These are phyloP conservation scores for Helicostylum pulchrum DNA, from an alignment of 192 early-diverging fungal genomes.

Conservation along the genomic window DNA sequence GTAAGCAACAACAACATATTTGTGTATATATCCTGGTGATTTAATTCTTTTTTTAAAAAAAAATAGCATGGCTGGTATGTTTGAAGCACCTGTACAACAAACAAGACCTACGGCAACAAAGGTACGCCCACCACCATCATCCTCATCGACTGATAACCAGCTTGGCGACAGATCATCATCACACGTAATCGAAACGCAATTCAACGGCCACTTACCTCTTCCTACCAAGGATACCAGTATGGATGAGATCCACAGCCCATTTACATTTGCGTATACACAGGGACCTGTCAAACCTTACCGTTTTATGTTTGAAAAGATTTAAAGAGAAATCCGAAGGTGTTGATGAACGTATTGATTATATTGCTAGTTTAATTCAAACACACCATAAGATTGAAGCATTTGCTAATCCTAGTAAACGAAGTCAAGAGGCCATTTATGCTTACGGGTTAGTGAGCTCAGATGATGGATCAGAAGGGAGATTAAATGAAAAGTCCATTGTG, in stretches of 20 bases:
- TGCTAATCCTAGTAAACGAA: constrained; percentile 28
- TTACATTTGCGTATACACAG: constrained; percentile 25
- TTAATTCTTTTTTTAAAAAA: background rate
- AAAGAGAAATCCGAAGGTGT: constrained; percentile 57
- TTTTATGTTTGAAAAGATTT: constrained; percentile 80
- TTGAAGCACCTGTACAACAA: background rate
- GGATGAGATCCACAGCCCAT: background rate
- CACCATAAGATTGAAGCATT: constrained; percentile 21
- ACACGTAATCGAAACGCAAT: constrained; percentile 50
- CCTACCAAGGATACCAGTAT: background rate
- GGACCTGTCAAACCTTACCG: constrained; percentile 58
- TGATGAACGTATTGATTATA: constrained; percentile 54
- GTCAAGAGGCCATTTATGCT: constrained; percentile 17
- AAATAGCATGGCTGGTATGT: constrained; percentile 3
- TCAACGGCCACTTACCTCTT: constrained; percentile 54
- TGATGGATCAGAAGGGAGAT: constrained; percentile 59
- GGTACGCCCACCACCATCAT: background rate
- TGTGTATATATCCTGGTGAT: too few relatives aligned
- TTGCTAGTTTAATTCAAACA: constrained; percentile 45
- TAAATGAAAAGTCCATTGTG: constrained; percentile 69
- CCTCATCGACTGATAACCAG: constrained; percentile 5
- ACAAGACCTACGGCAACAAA: background rate
- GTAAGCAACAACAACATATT: background rate
- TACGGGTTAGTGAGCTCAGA: constrained; percentile 70
- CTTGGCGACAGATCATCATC: constrained; percentile 45